Percentiles rank a stretch among this genome's conserved stretches.
phyloP scores from a whole-genome alignment of 2,329 filamentous ascomycete genomes.

The Fusarium sp. region DNA sequence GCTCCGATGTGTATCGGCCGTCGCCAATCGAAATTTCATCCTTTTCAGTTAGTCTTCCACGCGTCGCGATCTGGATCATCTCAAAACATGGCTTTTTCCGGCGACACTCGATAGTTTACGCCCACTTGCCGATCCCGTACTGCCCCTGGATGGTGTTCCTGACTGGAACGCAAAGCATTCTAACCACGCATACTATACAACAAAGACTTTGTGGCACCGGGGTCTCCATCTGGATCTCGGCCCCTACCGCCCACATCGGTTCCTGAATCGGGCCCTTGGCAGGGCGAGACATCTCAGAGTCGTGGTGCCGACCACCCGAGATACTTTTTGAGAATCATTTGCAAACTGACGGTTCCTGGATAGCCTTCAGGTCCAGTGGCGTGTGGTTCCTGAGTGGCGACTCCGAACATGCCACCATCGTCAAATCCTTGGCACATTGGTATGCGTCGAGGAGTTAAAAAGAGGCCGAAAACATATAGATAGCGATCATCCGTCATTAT shows the following conservation, averaged over 20 bases:
- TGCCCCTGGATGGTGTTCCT: not conserved
- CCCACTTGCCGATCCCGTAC: not conserved
- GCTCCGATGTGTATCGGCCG: not conserved
- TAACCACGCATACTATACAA: not conserved
- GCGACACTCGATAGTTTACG: not conserved
- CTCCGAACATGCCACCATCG: not conserved
- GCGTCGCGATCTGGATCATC: not conserved
- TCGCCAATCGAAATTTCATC: not conserved
- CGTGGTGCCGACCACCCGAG: not conserved
- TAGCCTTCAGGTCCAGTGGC: not conserved
- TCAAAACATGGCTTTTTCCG: not conserved
- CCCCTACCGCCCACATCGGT: not conserved
- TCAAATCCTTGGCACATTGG: not conserved
- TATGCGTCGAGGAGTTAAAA: not conserved
- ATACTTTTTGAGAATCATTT: not conserved
- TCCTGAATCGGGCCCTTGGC: not conserved
- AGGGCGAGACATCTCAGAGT: not conserved
- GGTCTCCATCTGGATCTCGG: not conserved
- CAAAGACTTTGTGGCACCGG: not conserved
- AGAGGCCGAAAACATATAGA: not conserved
- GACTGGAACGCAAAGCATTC: not conserved
- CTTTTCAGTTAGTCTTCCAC: not conserved
- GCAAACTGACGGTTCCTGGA: not conserved
- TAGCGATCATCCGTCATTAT: not conserved
- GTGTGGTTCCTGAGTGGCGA: not conserved